These are phyloP conservation scores for Groenewaldozyma salmanticensis DNA, from an alignment of 805 yeast species.

Conservation along the genomic window DNA sequence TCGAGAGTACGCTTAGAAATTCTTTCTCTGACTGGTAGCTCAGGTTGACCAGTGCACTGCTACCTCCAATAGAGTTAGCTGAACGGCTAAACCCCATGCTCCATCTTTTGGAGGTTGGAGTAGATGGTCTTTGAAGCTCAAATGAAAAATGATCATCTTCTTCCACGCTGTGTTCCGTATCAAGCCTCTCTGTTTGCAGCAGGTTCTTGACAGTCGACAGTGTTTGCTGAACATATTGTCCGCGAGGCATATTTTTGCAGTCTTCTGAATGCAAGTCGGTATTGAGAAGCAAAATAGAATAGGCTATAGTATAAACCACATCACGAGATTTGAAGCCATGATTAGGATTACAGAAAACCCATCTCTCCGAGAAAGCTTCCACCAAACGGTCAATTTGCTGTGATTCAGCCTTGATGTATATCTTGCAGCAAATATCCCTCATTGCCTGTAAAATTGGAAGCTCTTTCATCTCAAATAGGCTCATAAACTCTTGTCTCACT, in stretches of 20 bases:
- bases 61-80: not conserved
- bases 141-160: not conserved
- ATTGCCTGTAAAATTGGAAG: slow-evolving; percentile 45
- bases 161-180: no score
- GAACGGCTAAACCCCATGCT: not conserved
- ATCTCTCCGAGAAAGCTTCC: slow-evolving; percentile 56
- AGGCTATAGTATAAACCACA: slow-evolving; percentile 60
- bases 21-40: slow-evolving; percentile 10
- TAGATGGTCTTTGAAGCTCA: not conserved
- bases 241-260: slow-evolving; percentile 29
- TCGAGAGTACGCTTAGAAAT: slow-evolving; percentile 14
- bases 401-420: slow-evolving; percentile 73
- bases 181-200: slow-evolving; percentile 10
- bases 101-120: not conserved
- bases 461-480: slow-evolving; percentile 35
- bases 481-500: slow-evolving; percentile 21
- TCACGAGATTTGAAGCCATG: slow-evolving; percentile 42
- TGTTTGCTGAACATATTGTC: slow-evolving; percentile 20
- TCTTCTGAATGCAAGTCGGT: slow-evolving; percentile 62
- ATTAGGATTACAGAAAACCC: slow-evolving; percentile 40
- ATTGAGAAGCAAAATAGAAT: slow-evolving; percentile 62
- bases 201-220: slow-evolving; percentile 13
- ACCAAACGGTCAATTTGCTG: slow-evolving; percentile 70
- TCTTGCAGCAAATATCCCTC: slow-evolving; percentile 47
- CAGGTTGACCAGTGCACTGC: not conserved